Evolutionary conservation across 2,329 filamentous ascomycete species (phyloP).

Genomic region (Monosporascus sp.): DNA sequence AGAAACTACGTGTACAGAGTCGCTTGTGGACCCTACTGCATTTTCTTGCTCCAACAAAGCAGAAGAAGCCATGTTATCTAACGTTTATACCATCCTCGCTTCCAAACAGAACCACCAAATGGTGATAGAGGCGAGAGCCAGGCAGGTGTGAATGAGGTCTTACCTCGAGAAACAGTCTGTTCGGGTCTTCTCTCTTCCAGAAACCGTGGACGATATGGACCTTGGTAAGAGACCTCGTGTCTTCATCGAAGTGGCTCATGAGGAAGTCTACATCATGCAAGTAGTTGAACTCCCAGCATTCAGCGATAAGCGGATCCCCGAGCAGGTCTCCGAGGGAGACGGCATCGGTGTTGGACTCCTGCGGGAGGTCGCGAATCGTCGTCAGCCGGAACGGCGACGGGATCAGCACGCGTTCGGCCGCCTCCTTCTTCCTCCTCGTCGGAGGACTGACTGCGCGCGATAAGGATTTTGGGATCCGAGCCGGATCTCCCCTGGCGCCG

Average conservation of each 20-base stretch:
- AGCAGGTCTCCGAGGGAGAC: slow-evolving; percentile 63
- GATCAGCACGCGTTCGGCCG: slow-evolving; percentile 21
- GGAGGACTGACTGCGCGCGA: slow-evolving; percentile 43
- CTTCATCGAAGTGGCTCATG: slow-evolving; percentile 47
- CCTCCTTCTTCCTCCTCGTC: slow-evolving; percentile 23
- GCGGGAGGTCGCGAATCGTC: slow-evolving; percentile 58
- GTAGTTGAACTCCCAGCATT: slow-evolving; percentile 68
- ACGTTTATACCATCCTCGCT: too few relatives aligned
- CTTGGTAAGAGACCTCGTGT: slow-evolving; percentile 42
- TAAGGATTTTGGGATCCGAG: slow-evolving; percentile 24
- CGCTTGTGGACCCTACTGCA: too few relatives aligned
- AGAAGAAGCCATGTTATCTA: too few relatives aligned
- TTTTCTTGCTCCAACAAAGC: too few relatives aligned
- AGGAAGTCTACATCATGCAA: slow-evolving; percentile 56
- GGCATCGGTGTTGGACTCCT: slow-evolving; percentile 57
- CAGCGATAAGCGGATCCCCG: slow-evolving; percentile 66
- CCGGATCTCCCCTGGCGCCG: not conserved
- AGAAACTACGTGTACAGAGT: too few relatives aligned
- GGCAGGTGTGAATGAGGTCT: slow-evolving; percentile 10
- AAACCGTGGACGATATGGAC: slow-evolving; percentile 57
- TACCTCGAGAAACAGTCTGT: slow-evolving; percentile 53
- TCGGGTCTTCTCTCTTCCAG: slow-evolving; percentile 62
- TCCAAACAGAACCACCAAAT: too few relatives aligned
- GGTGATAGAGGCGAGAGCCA: too few relatives aligned
- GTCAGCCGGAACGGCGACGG: slow-evolving; percentile 69